Evolutionary conservation across 176 grass and related monocot species (phyloP).

Genomic region (Zoysia japonica): DNA sequence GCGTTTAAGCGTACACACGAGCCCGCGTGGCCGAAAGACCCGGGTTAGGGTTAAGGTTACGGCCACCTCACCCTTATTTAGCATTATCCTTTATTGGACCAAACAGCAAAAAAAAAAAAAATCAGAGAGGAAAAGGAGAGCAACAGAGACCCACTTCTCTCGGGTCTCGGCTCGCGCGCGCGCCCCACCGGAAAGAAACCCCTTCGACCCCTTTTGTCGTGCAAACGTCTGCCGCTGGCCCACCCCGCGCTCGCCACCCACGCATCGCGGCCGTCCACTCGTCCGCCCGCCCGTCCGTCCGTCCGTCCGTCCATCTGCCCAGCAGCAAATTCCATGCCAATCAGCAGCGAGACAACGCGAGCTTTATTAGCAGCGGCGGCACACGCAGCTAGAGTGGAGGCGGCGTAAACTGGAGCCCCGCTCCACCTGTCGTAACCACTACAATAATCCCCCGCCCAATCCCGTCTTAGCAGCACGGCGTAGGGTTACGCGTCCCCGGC

Average conservation of each 20-base stretch:
- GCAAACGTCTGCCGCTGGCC: conserved; percentile 10
- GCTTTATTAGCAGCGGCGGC: too few relatives aligned
- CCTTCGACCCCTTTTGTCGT: neutral
- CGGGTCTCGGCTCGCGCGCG: too few relatives aligned
- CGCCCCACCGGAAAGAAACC: too few relatives aligned
- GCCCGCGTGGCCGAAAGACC: neutral
- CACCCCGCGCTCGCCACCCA: neutral
- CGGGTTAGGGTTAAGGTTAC: neutral
- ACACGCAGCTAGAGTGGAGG: too few relatives aligned
- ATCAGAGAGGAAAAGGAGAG: too few relatives aligned
- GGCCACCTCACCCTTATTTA: conserved; percentile 14
- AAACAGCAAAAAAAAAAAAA: too few relatives aligned
- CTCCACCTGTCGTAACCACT: conserved; percentile 17
- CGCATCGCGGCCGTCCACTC: neutral
- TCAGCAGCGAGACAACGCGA: too few relatives aligned
- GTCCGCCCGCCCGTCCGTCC: neutral
- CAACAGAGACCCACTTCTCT: neutral
- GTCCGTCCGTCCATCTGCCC: too few relatives aligned
- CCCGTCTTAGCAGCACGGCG: neutral
- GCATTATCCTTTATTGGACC: neutral
- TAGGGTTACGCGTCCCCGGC: conserved; percentile 31
- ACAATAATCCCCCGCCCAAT: conserved; percentile 27
- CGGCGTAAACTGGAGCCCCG: neutral
- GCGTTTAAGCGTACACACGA: too few relatives aligned
- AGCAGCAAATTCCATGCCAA: too few relatives aligned